Evolutionary conservation across 129 eudicot species (phyloP).

Genomic region (Glebionis coronaria): DNA sequence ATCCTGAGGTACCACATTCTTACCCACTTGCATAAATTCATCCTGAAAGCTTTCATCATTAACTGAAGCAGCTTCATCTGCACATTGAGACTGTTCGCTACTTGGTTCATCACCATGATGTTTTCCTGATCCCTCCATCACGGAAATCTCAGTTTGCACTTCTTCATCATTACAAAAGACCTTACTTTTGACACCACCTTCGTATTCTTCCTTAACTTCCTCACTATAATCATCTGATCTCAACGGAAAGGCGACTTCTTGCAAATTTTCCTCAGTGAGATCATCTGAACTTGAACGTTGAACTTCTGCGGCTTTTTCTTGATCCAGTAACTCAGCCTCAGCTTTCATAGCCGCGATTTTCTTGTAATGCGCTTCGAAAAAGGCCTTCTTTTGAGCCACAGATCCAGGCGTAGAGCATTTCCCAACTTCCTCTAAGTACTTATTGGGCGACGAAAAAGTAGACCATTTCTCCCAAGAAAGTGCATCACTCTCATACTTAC

Average conservation of each 20-base stretch:
- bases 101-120: constrained; percentile 14
- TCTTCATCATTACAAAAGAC: constrained; percentile 16
- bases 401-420: constrained; percentile 56
- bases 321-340: constrained; percentile 60
- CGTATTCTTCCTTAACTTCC: constrained; percentile 20
- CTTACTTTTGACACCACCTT: neutral
- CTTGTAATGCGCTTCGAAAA: constrained; percentile 35
- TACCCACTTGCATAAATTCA: constrained; percentile 16
- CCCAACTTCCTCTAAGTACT: neutral
- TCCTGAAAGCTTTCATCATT: constrained; percentile 23
- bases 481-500: constrained; percentile 81
- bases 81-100: constrained; percentile 7
- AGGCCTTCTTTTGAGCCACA: constrained; percentile 97
- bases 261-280: constrained; percentile 19
- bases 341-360: constrained; percentile 49
- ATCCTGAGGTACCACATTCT: constrained; percentile 3
- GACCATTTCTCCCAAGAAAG: constrained; percentile 99
- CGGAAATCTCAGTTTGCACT: constrained; percentile 14
- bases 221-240: constrained; percentile 27
- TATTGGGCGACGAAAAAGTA: constrained; percentile 14
- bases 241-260: constrained; percentile 13
- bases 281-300: constrained; percentile 33
- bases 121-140: constrained; percentile 29
- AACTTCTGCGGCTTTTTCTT: constrained; percentile 35
- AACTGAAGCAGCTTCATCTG: constrained; percentile 33